These are phyloP conservation scores for Leishmania aethiopica DNA, from an alignment of 208 protist species.

Conservation along the genomic window DNA sequence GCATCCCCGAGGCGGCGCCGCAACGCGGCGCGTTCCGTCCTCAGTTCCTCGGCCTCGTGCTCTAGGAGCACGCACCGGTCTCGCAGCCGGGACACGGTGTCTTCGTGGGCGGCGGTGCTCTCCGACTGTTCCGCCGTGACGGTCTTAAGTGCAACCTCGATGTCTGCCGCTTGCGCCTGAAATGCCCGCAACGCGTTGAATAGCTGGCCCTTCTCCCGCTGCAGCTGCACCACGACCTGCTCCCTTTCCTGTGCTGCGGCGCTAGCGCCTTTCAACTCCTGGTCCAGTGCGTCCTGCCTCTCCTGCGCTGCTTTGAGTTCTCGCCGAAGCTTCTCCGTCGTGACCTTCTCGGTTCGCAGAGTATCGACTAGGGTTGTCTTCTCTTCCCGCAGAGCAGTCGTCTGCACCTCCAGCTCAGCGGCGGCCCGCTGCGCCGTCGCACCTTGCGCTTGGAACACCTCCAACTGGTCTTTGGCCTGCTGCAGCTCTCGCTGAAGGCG, in stretches of 20 bases:
- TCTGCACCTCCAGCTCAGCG: constrained; percentile 3
- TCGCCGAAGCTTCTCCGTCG: constrained; percentile 1
- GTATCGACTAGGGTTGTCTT: neutral
- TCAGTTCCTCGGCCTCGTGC: constrained; percentile 11
- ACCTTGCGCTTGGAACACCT: constrained; percentile 12
- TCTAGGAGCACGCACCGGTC: constrained; percentile 14
- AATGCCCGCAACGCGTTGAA: constrained; percentile 16
- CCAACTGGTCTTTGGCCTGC: neutral
- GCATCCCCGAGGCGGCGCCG: constrained; percentile 23
- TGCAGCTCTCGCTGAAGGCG: constrained; percentile 20
- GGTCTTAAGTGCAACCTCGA: constrained; percentile 14
- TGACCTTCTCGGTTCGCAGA: constrained; percentile 6
- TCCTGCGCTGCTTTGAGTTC: constrained; percentile 21
- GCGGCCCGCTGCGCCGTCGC: constrained; percentile 13
- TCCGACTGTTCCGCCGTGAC: constrained; percentile 15
- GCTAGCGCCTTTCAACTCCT: neutral
- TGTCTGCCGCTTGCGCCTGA: constrained; percentile 18
- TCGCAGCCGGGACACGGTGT: constrained; percentile 7
- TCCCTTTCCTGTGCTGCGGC: constrained; percentile 8
- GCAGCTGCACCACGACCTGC: constrained; percentile 20
- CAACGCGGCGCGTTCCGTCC: constrained; percentile 17
- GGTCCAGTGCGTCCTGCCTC: constrained; percentile 1
- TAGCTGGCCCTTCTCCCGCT: constrained; percentile 31
- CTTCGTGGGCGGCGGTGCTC: neutral
- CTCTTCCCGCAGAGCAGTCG: constrained; percentile 5